These are phyloP conservation scores for Arachnomyces sp. DNA, from an alignment of 2,329 filamentous ascomycete genomes.

Conservation along the genomic window DNA sequence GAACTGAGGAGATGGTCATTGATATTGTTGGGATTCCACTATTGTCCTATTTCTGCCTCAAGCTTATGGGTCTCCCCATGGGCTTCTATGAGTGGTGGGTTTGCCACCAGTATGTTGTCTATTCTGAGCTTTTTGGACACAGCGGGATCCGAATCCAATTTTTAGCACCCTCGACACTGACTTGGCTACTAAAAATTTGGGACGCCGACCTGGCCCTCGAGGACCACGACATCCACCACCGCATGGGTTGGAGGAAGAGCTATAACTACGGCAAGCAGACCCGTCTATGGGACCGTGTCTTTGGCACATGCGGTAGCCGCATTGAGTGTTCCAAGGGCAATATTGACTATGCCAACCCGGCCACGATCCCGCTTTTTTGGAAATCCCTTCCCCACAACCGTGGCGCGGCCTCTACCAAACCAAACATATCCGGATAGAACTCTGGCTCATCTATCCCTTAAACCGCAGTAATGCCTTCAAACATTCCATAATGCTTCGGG, in stretches of 20 bases:
- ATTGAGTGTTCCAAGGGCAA: conserved; percentile 28
- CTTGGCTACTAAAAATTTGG: conserved; percentile 26
- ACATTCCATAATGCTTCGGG: too few relatives aligned
- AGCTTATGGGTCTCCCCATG: conserved; percentile 33
- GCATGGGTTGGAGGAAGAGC: conserved; percentile 32
- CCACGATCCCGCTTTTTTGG: conserved; percentile 22
- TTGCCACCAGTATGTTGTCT: conserved; percentile 39
- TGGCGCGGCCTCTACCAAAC: too few relatives aligned
- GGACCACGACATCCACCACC: conserved; percentile 36
- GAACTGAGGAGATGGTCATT: conserved; percentile 36
- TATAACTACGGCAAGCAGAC: conserved; percentile 36
- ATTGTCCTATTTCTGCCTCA: conserved; percentile 31
- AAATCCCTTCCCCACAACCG: too few relatives aligned
- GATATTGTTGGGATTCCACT: conserved; percentile 38
- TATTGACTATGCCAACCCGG: conserved; percentile 23
- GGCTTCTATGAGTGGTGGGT: conserved; percentile 44
- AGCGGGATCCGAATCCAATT: conserved; percentile 33
- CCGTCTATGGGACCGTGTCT: conserved; percentile 31
- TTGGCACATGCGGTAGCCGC: conserved; percentile 28
- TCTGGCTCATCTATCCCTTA: too few relatives aligned
- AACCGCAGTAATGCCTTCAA: too few relatives aligned
- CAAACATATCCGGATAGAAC: too few relatives aligned
- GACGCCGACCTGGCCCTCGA: conserved; percentile 35
- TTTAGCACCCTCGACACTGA: conserved; percentile 27
- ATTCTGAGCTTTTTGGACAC: conserved; percentile 33